Evolutionary conservation across 2,329 filamentous ascomycete genomes (phyloP).

Genomic region (Penicillium hordei): DNA sequence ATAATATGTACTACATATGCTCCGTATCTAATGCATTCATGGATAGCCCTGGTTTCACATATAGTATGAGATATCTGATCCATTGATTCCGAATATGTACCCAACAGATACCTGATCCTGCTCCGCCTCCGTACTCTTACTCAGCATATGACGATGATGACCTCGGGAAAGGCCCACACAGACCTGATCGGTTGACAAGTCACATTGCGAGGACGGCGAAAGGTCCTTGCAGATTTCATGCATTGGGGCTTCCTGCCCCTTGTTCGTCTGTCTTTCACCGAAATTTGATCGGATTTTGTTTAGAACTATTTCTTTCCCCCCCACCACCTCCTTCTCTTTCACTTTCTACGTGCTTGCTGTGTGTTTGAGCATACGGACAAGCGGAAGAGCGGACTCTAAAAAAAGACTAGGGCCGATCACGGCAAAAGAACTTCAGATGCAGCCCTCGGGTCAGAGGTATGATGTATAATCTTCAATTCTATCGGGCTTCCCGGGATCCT

Average conservation of each 20-base stretch:
- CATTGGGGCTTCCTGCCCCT: conserved; percentile 14
- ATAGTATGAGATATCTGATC: conserved; percentile 1
- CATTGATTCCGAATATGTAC: neutral
- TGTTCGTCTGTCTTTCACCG: conserved; percentile 1
- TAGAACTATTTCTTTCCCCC: no score
- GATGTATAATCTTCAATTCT: conserved; percentile 5
- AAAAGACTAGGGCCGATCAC: neutral
- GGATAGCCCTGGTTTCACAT: neutral
- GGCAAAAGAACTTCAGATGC: neutral
- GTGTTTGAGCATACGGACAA: neutral
- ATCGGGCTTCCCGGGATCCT: conserved; percentile 14
- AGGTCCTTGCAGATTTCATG: conserved; percentile 34
- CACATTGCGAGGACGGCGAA: conserved; percentile 28
- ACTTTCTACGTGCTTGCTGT: neutral
- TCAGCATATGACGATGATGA: conserved; percentile 16
- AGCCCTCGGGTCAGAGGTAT: neutral
- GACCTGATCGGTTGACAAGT: conserved; percentile 25
- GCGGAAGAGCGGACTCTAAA: neutral
- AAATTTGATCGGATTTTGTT: neutral
- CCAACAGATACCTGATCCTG: conserved; percentile 6
- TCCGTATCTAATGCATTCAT: neutral
- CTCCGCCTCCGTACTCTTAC: conserved; percentile 1
- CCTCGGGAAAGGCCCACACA: conserved; percentile 2
- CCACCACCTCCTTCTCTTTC: no score
- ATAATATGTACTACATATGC: neutral